phyloP scores from a whole-genome alignment of 2,329 filamentous ascomycete genomes.

The Xylaria sp. region DNA sequence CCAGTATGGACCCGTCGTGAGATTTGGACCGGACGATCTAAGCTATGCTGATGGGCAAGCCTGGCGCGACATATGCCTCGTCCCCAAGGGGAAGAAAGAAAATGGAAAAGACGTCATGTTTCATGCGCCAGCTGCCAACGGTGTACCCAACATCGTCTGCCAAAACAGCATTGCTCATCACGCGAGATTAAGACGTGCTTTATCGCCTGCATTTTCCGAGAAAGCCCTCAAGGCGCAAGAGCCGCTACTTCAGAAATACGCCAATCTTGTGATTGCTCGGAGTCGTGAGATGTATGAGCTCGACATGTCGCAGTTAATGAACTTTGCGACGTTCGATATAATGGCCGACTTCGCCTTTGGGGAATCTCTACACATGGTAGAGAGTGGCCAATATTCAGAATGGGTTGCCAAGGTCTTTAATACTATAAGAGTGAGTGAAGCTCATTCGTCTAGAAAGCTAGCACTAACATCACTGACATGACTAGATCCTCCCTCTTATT shows the following conservation, averaged over 20 bases:
- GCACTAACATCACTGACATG: background rate
- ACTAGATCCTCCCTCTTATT: slow-evolving; percentile 28
- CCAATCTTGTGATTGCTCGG: slow-evolving; percentile 9
- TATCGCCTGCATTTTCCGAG: slow-evolving; percentile 25
- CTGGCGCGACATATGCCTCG: slow-evolving; percentile 26
- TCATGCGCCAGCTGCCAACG: slow-evolving; percentile 14
- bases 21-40: slow-evolving; percentile 32
- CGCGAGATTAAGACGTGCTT: slow-evolving; percentile 19
- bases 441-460: no score
- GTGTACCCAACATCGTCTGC: slow-evolving; percentile 19
- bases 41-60: slow-evolving; percentile 27
- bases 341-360: slow-evolving; percentile 33
- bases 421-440: slow-evolving; percentile 14
- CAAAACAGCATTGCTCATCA: slow-evolving; percentile 17
- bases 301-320: slow-evolving; percentile 19
- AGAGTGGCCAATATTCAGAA: slow-evolving; percentile 20
- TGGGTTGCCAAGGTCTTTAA: slow-evolving; percentile 31
- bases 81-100: slow-evolving; percentile 15
- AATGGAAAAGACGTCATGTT: slow-evolving; percentile 18
- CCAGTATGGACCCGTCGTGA: slow-evolving; percentile 29
- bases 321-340: slow-evolving; percentile 32
- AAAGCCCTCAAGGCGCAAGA: slow-evolving; percentile 25
- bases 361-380: slow-evolving; percentile 28
- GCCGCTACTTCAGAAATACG: slow-evolving; percentile 22
- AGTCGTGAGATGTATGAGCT: background rate